Conservation (phyloP, 352 stramenopile species). For the Hyaloperonospora brassicae region DNA sequence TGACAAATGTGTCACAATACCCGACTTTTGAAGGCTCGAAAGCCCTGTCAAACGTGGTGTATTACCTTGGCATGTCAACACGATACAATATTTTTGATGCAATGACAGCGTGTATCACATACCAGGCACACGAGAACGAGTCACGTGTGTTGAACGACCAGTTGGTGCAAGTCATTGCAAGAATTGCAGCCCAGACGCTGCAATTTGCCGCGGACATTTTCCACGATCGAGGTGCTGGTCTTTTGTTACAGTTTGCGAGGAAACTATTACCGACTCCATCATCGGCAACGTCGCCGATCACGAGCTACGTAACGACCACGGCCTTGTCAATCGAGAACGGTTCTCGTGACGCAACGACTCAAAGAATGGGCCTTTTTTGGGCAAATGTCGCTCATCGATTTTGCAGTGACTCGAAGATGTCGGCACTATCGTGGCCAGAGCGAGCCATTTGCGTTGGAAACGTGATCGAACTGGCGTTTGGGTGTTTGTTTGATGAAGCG, state of each 20-base stretch:
- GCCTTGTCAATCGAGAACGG: not conserved
- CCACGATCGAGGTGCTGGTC: constrained; percentile 1
- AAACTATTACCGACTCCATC: constrained; percentile 26
- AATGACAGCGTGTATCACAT: constrained; percentile 23
- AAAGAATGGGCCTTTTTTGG: constrained; percentile 10
- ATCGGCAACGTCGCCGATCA: constrained; percentile 19
- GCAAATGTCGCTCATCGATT: constrained; percentile 9
- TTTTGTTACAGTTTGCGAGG: constrained; percentile 20
- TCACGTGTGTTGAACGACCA: constrained; percentile 18
- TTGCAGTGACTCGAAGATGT: not conserved
- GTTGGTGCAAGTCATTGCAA: constrained; percentile 26
- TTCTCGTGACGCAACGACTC: constrained; percentile 1
- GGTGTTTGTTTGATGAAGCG: constrained; percentile 20
- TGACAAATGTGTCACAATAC: constrained; percentile 32
- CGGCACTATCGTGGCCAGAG: constrained; percentile 24
- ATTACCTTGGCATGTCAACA: constrained; percentile 19
- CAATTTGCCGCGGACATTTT: not conserved
- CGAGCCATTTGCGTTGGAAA: constrained; percentile 31
- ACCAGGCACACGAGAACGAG: constrained; percentile 11
- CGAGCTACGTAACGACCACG: constrained; percentile 9
- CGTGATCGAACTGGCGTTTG: constrained; percentile 25
- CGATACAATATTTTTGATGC: constrained; percentile 31
- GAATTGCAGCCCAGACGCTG: constrained; percentile 18
- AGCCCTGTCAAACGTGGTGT: constrained; percentile 20
- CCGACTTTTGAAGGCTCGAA: constrained; percentile 10